Percentiles rank a stretch among this genome's conserved stretches.
These are phyloP conservation scores for Kwoniella sp. DNA, from an alignment of 768 basidiomycete genomes.

Conservation along the genomic window DNA sequence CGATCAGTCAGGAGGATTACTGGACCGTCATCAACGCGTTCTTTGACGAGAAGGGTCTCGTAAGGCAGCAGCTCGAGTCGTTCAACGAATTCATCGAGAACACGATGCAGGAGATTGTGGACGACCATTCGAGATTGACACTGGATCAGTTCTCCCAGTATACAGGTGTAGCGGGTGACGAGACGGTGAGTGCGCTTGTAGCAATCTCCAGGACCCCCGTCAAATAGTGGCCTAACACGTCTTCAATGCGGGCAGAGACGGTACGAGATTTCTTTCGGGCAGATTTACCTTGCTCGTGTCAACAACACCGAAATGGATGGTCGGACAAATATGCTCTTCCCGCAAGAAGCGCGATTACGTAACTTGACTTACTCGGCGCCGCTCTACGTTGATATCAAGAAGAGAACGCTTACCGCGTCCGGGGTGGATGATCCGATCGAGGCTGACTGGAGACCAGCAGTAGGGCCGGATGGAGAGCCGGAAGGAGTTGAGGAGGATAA, in stretches of 20 bases:
- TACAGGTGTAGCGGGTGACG: conserved; percentile 73
- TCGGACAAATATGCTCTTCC: conserved; percentile 87
- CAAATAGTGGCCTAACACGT: background rate
- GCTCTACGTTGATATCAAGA: conserved; percentile 92
- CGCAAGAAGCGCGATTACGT: conserved; percentile 91
- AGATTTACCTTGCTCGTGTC: conserved; percentile 93
- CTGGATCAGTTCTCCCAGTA: conserved; percentile 96
- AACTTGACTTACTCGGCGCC: conserved; percentile 97
- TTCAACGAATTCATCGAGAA: conserved; percentile 99
- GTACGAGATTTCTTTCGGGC: conserved; percentile 95
- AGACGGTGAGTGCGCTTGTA: conserved; percentile 57
- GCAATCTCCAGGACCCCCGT: no score
- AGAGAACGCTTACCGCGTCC: conserved; percentile 76
- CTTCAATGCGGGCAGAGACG: conserved; percentile 63
- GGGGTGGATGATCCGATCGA: conserved; percentile 72
- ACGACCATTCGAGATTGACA: conserved; percentile 92
- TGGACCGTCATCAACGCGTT: conserved; percentile 85
- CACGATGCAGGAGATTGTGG: conserved; percentile 98
- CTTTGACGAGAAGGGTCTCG: conserved; percentile 96
- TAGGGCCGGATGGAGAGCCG: conserved; percentile 44
- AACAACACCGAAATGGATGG: conserved; percentile 96
- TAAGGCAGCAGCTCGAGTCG: conserved; percentile 94
- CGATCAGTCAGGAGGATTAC: conserved; percentile 51
- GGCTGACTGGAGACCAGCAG: conserved; percentile 64
- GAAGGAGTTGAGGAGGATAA: conserved; percentile 61